Base-by-base conservation (phyloP, 2,329 filamentous ascomycete genomes). In the Dendrostoma leiphaemia region DNA sequence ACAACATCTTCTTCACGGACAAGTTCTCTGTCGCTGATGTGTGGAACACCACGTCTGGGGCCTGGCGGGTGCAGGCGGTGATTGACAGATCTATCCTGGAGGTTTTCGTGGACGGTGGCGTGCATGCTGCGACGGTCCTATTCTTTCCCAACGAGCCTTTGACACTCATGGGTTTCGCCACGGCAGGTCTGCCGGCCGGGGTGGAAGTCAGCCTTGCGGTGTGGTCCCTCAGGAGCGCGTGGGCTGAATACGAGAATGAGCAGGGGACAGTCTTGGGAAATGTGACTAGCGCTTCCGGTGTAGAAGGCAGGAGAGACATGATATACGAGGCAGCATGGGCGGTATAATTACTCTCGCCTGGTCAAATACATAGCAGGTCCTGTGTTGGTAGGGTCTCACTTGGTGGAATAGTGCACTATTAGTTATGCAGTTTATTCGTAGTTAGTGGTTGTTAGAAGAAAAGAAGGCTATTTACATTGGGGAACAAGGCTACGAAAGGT, bases 21-120 rank as follows among this genome's bases (percentile, higher is more conserved):
- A 78, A 79, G 59, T 80, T 83, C 63, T 54, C 64, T 38, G 56
- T 52, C 1, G 56, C 64, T 12, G 62, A 67, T 43, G 54, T 67
- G 3, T 67, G 65, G 52, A 64, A 64, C 34, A 53, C 58, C 2
- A 54, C 48, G 7, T 43, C 58, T 1, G 60, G 56, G 3, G 53
- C 50, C 1, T 62, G 61, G 60, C 52, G 58, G 6, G 17, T 84
- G 31, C 73, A 75, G 47, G 76, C 75, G 1, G 70, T 84, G 3
- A 69, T 83, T 4, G 82, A 85, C 61, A 69, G 79, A 5, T 76
- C 71, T 12, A 76, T 84, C 24, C 67, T 82, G 7, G 81, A 84
- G 62, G 66, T 83, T 3, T 83, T 82, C 59, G 54, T 83, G 26
- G 76, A 81, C 53, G 73, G 74, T 1, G 81, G 80, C 0, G 68